Evolutionary conservation across 2,329 filamentous ascomycete species (phyloP), one percentile per base, ranked within the genome.

Genomic region (Colletotrichum scovillei): DNA sequence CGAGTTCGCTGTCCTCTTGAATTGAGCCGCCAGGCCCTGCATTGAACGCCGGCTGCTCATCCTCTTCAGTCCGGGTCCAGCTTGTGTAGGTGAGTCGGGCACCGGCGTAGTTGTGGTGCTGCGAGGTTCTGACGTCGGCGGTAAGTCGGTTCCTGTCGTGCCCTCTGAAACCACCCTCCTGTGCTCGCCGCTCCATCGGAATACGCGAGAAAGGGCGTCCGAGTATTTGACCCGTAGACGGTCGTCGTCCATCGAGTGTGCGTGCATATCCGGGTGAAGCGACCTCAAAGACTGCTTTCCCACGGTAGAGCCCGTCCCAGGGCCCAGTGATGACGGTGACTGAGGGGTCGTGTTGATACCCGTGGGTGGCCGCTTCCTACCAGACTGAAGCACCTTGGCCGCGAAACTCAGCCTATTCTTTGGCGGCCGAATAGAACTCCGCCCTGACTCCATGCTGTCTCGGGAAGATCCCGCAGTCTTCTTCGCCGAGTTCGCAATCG

Each of bases 401-500:
- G 73, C 73, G 53, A 75, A 75, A 26, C 73, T 75, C 58, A 74
- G 32, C 35, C 52, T 58, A n/a, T 64, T 58, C 53, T 69, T 70
- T 7, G 66, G 56, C 12, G 60, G 5, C 9, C 65, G 14, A 11
- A 60, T 60, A 8, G 62, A 46, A 19, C 66, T 62, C 49, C 49
- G 32, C 19, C 60, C 67, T 8, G 67, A 52, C 16, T 73, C 67
- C 32, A 62, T 22, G 19, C 55, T 71, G 0, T 56, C 57, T 28
- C 46, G 69, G 28, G 67, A 70, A 3, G 49, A 38, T 26, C n/a
- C 24, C 14, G 19, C 24, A 35, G 49, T 55, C 32, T 35, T 64
- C 56, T 46, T 46, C 7, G 72, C 46, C 12, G 74, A 74, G 16
- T 67, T 69, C 8, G 78, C 78, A 7, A 78, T 72, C 30, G 77